Base-by-base conservation (phyloP, 2,329 filamentous ascomycete genomes). In the Aspergillus aculeatinus region DNA sequence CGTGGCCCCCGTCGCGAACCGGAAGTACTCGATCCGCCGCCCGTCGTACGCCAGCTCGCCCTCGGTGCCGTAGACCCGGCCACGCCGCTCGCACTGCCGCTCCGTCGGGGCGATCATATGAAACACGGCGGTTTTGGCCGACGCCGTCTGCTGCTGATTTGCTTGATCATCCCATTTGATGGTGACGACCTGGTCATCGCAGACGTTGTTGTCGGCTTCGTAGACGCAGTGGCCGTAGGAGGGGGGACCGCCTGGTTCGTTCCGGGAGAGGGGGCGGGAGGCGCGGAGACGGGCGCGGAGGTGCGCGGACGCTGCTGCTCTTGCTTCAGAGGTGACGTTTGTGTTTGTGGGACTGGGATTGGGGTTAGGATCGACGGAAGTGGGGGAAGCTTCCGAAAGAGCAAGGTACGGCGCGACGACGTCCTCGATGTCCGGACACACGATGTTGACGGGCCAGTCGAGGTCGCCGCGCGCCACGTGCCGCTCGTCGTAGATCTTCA, bases 171-270 rank as follows among this genome's bases (percentile, higher is more conserved):
- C 14, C 92, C 94, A 98, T 4, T 85, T 87, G 55, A 98, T 86
- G 0, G 90, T 94, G 21, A 98, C 95, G 27, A 89, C 84, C 74
- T 98, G 94, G 70, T 98, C 92, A 74, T 99, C 95, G 69, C 88
- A 91, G 48, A 98, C 95, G 70, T 96, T 88, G 76, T 98, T 99
- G 77, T 96, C 92, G 4, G 88, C 82, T 73, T 97, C 95, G 77
- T 88, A 98, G 1, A 98, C 95, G 72, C 95, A 99, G n/a, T 94
- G 87, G 0, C 95, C 95, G 71, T 92, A 98, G 92, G 92, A 88
- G 1, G 82, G 77, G 4, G 84, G 74, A 11, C 70, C 63, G 65
- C 88, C 88, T 10, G 82, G 79, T 5, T 78, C 77, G 3, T 80
- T 79, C 1, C 83, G 72, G n/a, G 81, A 58, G 35, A 80, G 74